Conservation (phyloP, 1,284 basidiomycete genomes). For the Mycosarcoma maydis region DNA sequence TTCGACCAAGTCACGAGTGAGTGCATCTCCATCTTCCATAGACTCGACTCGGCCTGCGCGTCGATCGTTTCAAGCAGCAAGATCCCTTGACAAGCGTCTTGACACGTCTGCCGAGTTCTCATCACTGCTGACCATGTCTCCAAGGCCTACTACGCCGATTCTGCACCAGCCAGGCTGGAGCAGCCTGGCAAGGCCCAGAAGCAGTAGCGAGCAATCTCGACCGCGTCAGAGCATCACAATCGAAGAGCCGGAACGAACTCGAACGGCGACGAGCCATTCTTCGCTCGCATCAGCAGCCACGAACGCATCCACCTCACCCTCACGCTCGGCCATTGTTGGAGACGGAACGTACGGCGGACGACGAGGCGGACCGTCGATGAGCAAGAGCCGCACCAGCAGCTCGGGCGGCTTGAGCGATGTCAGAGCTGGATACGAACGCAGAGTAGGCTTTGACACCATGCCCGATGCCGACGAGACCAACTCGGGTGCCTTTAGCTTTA, state of each 20-base stretch:
- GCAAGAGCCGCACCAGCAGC: constrained; percentile 39
- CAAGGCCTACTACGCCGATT: constrained; percentile 35
- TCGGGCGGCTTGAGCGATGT: constrained; percentile 53
- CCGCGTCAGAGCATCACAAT: constrained; percentile 39
- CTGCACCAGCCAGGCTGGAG: constrained; percentile 29
- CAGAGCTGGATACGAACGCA: constrained; percentile 57
- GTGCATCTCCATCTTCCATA: background rate
- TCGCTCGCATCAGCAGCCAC: constrained; percentile 23
- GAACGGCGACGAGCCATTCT: constrained; percentile 16
- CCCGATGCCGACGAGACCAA: constrained; percentile 62
- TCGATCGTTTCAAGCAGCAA: too few species aligned
- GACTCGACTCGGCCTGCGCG: too few species aligned
- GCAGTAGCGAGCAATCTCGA: constrained; percentile 32
- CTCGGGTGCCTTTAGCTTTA: constrained; percentile 59
- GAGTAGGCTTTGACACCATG: constrained; percentile 67
- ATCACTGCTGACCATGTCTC: constrained; percentile 7
- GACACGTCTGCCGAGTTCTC: too few species aligned
- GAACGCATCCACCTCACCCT: constrained; percentile 17
- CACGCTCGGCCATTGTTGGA: constrained; percentile 33
- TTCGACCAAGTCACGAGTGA: too few species aligned
- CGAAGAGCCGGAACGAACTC: constrained; percentile 39
- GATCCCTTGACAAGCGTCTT: too few species aligned
- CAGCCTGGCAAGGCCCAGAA: constrained; percentile 22
- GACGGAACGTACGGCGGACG: constrained; percentile 51
- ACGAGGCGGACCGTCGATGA: constrained; percentile 35